Conservation (phyloP, 176 grass and related monocot species). For the Typha latifolia region DNA sequence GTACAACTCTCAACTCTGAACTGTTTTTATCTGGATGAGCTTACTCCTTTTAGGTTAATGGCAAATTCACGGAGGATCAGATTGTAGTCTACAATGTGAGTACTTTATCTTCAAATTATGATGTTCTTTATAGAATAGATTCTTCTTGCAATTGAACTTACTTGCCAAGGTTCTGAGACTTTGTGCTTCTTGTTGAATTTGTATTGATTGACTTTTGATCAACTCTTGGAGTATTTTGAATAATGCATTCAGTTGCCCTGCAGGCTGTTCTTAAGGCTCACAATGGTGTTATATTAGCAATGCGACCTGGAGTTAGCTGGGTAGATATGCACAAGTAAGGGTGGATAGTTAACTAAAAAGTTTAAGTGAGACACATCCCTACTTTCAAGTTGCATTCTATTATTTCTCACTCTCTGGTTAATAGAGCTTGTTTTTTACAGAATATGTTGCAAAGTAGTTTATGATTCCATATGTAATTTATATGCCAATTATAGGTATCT, state of each 20-base stretch:
- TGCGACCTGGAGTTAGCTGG: conserved; percentile 75
- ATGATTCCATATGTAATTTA: no score
- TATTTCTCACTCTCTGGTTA: no score
- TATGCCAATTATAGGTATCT: no score
- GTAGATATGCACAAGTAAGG: conserved; percentile 88
- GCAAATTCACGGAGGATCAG: conserved; percentile 74
- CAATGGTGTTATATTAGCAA: conserved; percentile 64
- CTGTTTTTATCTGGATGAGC: conserved; percentile 9
- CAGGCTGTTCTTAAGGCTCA: conserved; percentile 96
- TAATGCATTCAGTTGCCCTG: conserved; percentile 1
- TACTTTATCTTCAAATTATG: conserved; percentile 1
- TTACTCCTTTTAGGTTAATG: conserved; percentile 64
- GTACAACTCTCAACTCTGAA: conserved; percentile 1
- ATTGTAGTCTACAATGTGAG: conserved; percentile 81
- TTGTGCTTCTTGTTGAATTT: background rate
- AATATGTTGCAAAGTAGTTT: no score
- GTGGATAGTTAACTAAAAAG: conserved; percentile 8
- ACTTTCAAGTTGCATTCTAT: background rate
- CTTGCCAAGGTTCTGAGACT: background rate
- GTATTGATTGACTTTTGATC: background rate
- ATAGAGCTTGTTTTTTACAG: no score
- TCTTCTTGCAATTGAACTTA: background rate
- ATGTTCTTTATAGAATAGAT: background rate
- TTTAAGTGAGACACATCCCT: conserved; percentile 10
- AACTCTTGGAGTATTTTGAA: background rate